phyloP scores from a whole-genome alignment of 495 filamentous ascomycete genomes.

The Podospora pseudopauciseta region DNA sequence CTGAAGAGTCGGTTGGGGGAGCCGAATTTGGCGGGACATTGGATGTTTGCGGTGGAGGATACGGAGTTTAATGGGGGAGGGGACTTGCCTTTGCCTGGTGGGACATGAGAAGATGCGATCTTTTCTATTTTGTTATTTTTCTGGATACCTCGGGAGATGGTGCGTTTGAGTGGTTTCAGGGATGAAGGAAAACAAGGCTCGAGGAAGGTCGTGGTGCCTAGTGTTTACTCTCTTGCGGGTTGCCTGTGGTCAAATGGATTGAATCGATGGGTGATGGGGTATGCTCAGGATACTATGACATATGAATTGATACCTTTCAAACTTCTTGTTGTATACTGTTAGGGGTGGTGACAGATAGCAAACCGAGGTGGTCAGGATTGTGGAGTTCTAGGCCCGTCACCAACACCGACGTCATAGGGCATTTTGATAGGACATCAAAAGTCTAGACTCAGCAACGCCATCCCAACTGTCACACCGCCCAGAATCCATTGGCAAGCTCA shows the following conservation, averaged over 20 bases:
- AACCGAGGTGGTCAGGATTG: background rate
- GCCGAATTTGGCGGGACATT: slow-evolving; percentile 42
- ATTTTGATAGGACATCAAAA: background rate
- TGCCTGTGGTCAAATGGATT: background rate
- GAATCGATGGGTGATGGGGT: background rate
- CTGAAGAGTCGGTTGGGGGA: slow-evolving; percentile 53
- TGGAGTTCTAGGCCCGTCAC: background rate
- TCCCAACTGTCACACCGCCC: background rate
- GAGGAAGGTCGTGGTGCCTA: background rate
- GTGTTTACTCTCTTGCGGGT: background rate
- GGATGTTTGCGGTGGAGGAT: slow-evolving; percentile 49
- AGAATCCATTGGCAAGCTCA: background rate
- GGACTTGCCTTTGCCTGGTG: background rate
- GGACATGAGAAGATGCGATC: background rate
- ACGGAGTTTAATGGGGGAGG: background rate
- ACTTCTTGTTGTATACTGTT: too few species aligned
- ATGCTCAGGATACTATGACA: background rate
- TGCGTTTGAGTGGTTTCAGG: background rate
- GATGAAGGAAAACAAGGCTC: background rate
- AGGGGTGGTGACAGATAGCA: too few species aligned
- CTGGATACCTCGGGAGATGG: background rate
- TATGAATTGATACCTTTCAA: background rate
- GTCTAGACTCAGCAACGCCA: too few species aligned
- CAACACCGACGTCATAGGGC: background rate
- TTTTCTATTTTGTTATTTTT: background rate